phyloP scores from a whole-genome alignment of 192 early-diverging fungal genomes.

The Phycomyces nitens region DNA sequence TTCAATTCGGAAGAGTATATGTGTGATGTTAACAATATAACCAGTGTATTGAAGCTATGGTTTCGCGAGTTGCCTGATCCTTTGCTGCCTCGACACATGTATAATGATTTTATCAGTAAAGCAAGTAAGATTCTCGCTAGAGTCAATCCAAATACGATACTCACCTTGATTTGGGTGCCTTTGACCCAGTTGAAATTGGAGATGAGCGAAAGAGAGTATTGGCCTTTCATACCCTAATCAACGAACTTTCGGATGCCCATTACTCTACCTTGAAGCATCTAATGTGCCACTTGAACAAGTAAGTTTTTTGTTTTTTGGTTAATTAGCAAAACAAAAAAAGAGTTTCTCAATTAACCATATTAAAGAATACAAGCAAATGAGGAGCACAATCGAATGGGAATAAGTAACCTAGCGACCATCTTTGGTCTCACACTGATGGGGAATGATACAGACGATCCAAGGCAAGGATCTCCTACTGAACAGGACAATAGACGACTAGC shows the following conservation, averaged over 20 bases:
- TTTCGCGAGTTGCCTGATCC: slow-evolving; percentile 94
- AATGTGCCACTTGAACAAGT: slow-evolving; percentile 79
- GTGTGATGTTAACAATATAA: slow-evolving; percentile 77
- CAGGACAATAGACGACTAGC: slow-evolving; percentile 23
- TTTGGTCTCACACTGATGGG: slow-evolving; percentile 87
- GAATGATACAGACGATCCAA: slow-evolving; percentile 20
- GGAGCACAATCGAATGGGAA: slow-evolving; percentile 80
- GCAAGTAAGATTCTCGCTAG: slow-evolving; percentile 61
- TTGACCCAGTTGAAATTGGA: slow-evolving; percentile 43
- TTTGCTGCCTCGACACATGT: slow-evolving; percentile 66
- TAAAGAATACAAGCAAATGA: slow-evolving; percentile 76
- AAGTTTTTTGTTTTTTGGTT: no score
- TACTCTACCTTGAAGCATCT: slow-evolving; percentile 81
- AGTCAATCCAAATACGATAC: neutral
- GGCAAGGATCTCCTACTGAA: neutral
- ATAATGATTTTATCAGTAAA: slow-evolving; percentile 66
- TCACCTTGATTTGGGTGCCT: neutral
- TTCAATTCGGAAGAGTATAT: slow-evolving; percentile 56
- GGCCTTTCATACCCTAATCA: slow-evolving; percentile 66
- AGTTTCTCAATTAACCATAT: no score
- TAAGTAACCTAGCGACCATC: slow-evolving; percentile 81
- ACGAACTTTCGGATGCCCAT: slow-evolving; percentile 75
- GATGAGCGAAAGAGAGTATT: slow-evolving; percentile 59
- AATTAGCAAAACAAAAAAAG: neutral
- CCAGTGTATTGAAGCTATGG: slow-evolving; percentile 88